phyloP scores from a whole-genome alignment of 2,329 filamentous ascomycete species.

The Ophiostoma himal-ulmi region DNA sequence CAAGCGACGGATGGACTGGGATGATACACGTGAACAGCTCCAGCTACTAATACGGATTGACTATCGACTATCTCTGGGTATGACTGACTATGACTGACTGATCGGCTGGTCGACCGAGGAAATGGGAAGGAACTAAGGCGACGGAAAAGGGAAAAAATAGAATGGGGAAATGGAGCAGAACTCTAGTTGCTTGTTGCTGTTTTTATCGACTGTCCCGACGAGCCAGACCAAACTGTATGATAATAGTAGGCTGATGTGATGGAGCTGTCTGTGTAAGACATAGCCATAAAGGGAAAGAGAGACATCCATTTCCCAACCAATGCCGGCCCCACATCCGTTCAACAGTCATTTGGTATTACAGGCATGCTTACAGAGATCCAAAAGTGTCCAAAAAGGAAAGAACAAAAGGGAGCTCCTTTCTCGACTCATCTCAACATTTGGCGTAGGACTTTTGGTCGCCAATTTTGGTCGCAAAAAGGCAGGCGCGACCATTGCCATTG shows the following conservation, averaged over 20 bases:
- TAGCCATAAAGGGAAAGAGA: conserved; percentile 13
- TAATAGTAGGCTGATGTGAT: not conserved
- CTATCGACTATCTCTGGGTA: not conserved
- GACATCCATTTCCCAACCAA: conserved; percentile 20
- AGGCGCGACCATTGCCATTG: not conserved
- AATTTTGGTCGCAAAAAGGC: not conserved
- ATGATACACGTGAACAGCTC: conserved; percentile 1
- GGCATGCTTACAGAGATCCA: not conserved
- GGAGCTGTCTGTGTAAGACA: conserved; percentile 3
- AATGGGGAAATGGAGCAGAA: not conserved
- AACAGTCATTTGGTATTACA: not conserved
- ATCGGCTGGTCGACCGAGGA: conserved; percentile 18
- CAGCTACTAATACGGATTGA: not conserved
- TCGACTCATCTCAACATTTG: conserved; percentile 1
- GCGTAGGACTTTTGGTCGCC: not conserved
- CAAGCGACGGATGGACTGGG: not conserved
- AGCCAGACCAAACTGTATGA: too few relatives aligned
- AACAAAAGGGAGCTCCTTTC: conserved; percentile 5
- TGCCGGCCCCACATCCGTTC: conserved; percentile 17
- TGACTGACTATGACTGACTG: not conserved
- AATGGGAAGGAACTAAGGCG: conserved; percentile 10
- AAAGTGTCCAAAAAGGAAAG: conserved; percentile 7
- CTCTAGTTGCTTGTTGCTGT: not conserved
- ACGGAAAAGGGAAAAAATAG: not conserved
- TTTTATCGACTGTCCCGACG: too few relatives aligned